phyloP scores from a whole-genome alignment of 2,329 filamentous ascomycete species.

The Fusarium acutatum region DNA sequence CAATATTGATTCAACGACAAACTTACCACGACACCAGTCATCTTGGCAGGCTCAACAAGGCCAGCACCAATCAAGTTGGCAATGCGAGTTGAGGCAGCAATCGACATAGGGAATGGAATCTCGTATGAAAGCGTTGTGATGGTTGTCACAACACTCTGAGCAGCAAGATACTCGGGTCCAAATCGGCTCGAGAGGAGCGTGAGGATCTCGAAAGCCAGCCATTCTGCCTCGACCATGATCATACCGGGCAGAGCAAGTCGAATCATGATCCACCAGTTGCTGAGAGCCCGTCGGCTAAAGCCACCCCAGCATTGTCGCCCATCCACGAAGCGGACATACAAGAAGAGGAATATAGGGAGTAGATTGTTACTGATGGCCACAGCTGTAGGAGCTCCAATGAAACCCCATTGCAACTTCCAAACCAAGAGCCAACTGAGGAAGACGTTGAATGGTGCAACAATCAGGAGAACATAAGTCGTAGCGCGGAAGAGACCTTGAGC shows the following conservation, averaged over 20 bases:
- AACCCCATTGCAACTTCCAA: conserved; percentile 74
- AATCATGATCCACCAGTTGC: conserved; percentile 85
- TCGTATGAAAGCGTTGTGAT: conserved; percentile 85
- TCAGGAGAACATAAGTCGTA: conserved; percentile 77
- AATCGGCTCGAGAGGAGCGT: conserved; percentile 85
- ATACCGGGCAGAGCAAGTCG: conserved; percentile 87
- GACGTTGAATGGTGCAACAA: conserved; percentile 80
- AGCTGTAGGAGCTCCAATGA: conserved; percentile 83
- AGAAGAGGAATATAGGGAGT: conserved; percentile 77
- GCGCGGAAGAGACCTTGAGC: conserved; percentile 84
- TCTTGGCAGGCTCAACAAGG: conserved; percentile 81
- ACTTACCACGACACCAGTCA: conserved; percentile 77
- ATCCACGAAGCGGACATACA: conserved; percentile 78
- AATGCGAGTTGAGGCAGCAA: conserved; percentile 86
- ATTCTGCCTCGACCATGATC: conserved; percentile 94
- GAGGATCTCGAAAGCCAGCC: conserved; percentile 90
- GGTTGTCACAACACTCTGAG: conserved; percentile 85
- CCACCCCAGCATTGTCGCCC: conserved; percentile 87
- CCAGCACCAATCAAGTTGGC: conserved; percentile 92
- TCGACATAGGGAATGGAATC: conserved; percentile 89
- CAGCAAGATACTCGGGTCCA: conserved; percentile 80
- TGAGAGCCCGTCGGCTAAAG: conserved; percentile 73
- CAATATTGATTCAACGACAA: not conserved
- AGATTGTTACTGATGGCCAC: conserved; percentile 81
- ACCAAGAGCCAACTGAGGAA: conserved; percentile 83